Percentiles rank a stretch among this genome's conserved stretches.
Conservation (phyloP, 305 asterid genomes). For the Fraxinus baroniana region DNA sequence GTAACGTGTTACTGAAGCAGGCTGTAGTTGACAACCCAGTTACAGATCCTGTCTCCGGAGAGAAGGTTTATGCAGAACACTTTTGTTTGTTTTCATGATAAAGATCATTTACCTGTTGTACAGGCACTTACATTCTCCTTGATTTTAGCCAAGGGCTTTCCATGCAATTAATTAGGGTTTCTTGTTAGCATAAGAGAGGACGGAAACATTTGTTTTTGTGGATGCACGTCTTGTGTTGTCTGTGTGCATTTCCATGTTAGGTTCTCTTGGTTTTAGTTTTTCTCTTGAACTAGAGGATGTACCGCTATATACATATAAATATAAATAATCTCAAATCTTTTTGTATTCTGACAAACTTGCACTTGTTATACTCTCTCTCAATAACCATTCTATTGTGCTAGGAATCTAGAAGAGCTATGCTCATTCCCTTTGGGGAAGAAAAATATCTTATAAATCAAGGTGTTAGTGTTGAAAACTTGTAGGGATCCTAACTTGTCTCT, state of each 20-base stretch:
- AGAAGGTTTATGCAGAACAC: constrained; percentile 58
- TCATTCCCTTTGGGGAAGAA: neutral
- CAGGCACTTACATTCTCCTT: neutral
- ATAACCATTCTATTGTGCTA: neutral
- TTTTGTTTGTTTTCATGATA: constrained; percentile 8
- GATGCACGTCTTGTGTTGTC: neutral
- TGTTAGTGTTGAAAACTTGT: neutral
- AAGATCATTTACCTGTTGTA: neutral
- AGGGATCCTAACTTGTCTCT: neutral
- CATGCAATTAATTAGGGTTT: neutral
- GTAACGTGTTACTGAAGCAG: constrained; percentile 87
- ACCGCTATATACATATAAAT: neutral
- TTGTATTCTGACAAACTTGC: constrained; percentile 11
- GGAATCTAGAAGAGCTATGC: neutral
- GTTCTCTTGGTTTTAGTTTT: neutral
- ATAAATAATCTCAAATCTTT: neutral
- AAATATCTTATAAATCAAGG: neutral
- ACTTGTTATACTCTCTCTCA: neutral
- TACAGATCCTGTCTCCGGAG: constrained; percentile 88
- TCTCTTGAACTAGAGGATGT: neutral
- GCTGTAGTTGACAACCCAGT: constrained; percentile 76
- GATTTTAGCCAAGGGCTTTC: neutral
- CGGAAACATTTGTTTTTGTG: neutral
- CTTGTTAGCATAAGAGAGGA: neutral
- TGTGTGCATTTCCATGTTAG: neutral